Evolutionary conservation across 768 basidiomycete genomes (phyloP).

Genomic region (Rhizopogon vinicolor): DNA sequence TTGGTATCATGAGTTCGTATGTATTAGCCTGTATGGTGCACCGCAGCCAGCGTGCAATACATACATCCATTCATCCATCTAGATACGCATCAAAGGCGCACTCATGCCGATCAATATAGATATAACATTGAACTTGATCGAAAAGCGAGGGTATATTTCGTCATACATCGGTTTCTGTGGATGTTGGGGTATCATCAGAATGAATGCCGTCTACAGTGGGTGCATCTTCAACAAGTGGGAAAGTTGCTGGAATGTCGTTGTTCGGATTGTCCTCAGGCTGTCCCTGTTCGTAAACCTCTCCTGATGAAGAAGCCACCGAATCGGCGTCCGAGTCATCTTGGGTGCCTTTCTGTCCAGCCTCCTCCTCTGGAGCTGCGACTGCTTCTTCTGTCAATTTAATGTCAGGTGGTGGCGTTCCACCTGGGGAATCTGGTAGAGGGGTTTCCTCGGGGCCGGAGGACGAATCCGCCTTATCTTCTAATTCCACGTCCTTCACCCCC

Average conservation of each 20-base stretch:
- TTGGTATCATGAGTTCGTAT: slow-evolving; percentile 6
- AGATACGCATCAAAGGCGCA: not conserved
- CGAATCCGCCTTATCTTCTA: slow-evolving; percentile 35
- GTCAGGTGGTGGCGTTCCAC: slow-evolving; percentile 17
- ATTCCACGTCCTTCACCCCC: slow-evolving; percentile 65
- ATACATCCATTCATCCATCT: not conserved
- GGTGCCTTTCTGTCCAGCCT: slow-evolving; percentile 9
- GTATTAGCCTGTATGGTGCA: not conserved
- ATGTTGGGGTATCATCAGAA: slow-evolving; percentile 7
- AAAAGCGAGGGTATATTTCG: not conserved
- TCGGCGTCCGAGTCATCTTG: slow-evolving; percentile 8
- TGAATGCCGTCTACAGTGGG: slow-evolving; percentile 6
- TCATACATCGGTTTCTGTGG: slow-evolving; percentile 1
- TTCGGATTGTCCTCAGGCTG: not conserved
- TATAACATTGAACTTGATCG: not conserved
- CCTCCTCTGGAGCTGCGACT: slow-evolving; percentile 3
- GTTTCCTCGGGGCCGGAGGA: slow-evolving; percentile 26
- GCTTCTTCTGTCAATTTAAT: slow-evolving; percentile 4
- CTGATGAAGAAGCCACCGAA: slow-evolving; percentile 20
- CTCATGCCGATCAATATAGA: not conserved
- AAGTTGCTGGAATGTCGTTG: not conserved
- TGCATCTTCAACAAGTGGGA: slow-evolving; percentile 3
- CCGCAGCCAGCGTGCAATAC: slow-evolving; percentile 4
- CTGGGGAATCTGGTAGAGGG: slow-evolving; percentile 35
- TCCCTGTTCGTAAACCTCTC: slow-evolving; percentile 4